Conservation (phyloP, 202 grass and related monocot species). For the Tripidium arundinaceum region DNA sequence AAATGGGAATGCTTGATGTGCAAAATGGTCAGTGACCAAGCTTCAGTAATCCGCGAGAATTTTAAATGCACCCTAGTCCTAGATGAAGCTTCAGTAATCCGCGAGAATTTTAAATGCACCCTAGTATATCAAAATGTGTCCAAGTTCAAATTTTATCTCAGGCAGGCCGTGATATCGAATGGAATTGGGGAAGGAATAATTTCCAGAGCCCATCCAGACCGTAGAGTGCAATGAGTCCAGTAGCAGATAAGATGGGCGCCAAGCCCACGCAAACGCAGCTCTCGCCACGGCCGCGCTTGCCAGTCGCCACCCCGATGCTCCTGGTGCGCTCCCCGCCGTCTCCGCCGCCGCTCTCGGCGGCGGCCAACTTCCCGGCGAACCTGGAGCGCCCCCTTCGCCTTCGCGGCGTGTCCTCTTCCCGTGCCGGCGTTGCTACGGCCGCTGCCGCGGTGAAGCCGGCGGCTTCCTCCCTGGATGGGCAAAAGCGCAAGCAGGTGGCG, state of each 20-base stretch:
- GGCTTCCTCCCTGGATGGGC: constrained; percentile 4
- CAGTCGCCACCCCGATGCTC: constrained; percentile 27
- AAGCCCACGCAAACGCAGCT: neutral
- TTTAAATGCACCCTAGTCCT: too few species aligned
- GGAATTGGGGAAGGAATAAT: neutral
- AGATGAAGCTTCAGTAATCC: too few species aligned
- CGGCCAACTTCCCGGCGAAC: neutral
- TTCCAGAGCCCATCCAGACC: neutral
- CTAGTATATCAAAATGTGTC: too few species aligned
- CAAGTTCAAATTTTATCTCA: too few species aligned
- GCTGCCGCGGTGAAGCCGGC: neutral
- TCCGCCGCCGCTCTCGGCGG: neutral
- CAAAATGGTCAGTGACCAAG: too few species aligned
- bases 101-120: too few species aligned
- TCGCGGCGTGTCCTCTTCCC: neutral
- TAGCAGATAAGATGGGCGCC: constrained; percentile 15
- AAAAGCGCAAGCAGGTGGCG: constrained; percentile 59
- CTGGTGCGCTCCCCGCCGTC: constrained; percentile 31
- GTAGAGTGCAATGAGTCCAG: neutral
- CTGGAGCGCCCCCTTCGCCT: neutral
- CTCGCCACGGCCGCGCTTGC: neutral
- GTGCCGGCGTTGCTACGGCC: neutral
- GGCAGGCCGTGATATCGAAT: too few species aligned
- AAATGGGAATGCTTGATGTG: too few species aligned
- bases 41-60: too few species aligned